Conservation (phyloP, 2,329 filamentous ascomycete species). For the Purpureocillium takamizusanense region DNA sequence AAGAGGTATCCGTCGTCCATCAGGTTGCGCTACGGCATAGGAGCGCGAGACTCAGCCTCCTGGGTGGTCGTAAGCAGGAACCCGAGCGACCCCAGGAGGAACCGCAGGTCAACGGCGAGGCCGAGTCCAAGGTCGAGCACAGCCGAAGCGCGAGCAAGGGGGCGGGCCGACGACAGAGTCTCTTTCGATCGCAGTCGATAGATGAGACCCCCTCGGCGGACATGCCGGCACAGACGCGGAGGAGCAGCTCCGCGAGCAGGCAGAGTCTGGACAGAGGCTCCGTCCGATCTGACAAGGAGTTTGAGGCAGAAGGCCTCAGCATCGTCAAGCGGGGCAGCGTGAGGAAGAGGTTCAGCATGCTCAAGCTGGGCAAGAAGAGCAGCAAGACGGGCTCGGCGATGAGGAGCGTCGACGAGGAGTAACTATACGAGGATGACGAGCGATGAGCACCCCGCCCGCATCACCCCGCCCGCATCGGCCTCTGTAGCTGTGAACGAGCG, state of each 20-base stretch:
- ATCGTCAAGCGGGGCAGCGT: conserved; percentile 51
- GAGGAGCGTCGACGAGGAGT: conserved; percentile 49
- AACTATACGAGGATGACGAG: conserved; percentile 16
- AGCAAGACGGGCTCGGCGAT: conserved; percentile 45
- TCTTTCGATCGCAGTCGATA: conserved; percentile 32
- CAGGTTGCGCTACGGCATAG: conserved; percentile 43
- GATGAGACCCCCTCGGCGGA: conserved; percentile 16
- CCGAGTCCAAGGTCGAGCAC: conserved; percentile 22
- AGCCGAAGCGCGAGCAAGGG: conserved; percentile 21
- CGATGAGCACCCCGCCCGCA: too few species aligned
- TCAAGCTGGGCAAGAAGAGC: conserved; percentile 65
- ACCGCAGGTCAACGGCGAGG: conserved; percentile 18
- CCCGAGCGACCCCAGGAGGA: conserved; percentile 18
- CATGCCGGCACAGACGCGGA: conserved; percentile 5
- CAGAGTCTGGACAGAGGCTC: conserved; percentile 18
- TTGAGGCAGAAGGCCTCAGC: conserved; percentile 19
- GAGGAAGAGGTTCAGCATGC: conserved; percentile 68
- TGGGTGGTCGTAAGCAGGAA: conserved; percentile 43
- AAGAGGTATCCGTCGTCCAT: conserved; percentile 41
- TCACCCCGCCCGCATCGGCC: too few species aligned
- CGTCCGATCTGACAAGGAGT: conserved; percentile 13
- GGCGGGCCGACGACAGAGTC: conserved; percentile 24
- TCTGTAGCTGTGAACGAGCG: too few species aligned
- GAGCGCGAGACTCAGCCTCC: conserved; percentile 47
- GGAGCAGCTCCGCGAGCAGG: conserved; percentile 14